Base-by-base conservation (phyloP, 345 rosid genomes). In the Rhizophora mangle region DNA sequence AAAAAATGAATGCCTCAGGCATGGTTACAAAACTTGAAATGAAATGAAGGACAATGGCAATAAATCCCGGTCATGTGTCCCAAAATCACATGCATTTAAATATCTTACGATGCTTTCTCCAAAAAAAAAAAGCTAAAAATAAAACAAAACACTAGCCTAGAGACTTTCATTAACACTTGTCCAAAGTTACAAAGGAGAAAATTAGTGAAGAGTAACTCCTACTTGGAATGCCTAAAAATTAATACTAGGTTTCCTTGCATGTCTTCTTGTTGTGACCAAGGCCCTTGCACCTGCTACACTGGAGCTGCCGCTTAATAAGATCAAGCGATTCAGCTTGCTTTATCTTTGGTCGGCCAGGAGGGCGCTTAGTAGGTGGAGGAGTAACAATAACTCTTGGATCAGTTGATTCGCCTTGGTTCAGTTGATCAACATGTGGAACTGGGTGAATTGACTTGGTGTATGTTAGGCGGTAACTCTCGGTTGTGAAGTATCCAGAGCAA, bases 201-300 rank as follows among this genome's bases (percentile, higher is more conserved):
- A 77, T 16, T 46, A 68, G 47, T 27, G 47, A 77, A 74, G 68
- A 72, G 31, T 46, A 64, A 26, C 76, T 61, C 68, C 75, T 80
- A 77, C 77, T 63, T 69, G 43, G 57, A 57, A 65, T 26, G 47
- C 70, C 75, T 73, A 63, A 55, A 74, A 39, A 71, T 43, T 55
- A 49, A 49, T 29, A 69, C 85, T 81, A 78, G 36, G 81, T 60
- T 66, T 73, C 87, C 85, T 81, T 88, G 89, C 98, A 93, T 2
- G 98, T 93, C 77, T 87, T 88, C 83, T 91, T 91, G 76, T 94
- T 94, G 79, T 94, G 98, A 65, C 97, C 98, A 60, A 91, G 83
- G 30, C 98, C 96, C 83, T 94, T 94, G 89, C 98, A 94, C 80
- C 83, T 85, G 86, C 98, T 94, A 80, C 98, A 94, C 64, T 94